Evolutionary conservation across 1,139 yeast genomes (phyloP), one percentile per base, ranked within the genome.

Genomic region (Yamadazyma dushanensis): DNA sequence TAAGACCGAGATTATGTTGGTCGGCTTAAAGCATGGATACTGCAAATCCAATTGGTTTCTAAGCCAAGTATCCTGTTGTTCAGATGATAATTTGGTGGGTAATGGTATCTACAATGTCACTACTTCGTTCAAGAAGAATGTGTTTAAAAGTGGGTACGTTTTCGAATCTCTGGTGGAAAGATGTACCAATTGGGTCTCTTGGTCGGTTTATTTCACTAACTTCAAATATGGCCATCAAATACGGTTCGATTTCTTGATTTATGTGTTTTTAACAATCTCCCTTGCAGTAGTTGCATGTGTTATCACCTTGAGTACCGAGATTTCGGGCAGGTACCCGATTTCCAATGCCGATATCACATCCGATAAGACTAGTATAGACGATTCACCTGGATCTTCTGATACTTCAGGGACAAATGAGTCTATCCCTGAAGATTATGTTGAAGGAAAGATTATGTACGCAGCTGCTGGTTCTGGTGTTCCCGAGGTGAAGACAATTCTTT

Each of bases 381-480:
- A n/a, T n/a, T n/a, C n/a, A n/a, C n/a, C n/a, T n/a, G n/a, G n/a
- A n/a, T n/a, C n/a, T n/a, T n/a, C n/a, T n/a, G n/a, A n/a, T n/a
- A n/a, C n/a, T n/a, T n/a, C n/a, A n/a, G n/a, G n/a, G n/a, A n/a
- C n/a, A n/a, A n/a, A n/a, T n/a, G n/a, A n/a, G n/a, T n/a, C n/a
- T n/a, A n/a, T n/a, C n/a, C n/a, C n/a, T n/a, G 18, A 10, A 14
- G 5, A 23, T 15, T 29, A 24, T 17, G 35, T 21, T 16, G 40
- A 47, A 23, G 50, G 56, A 19, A 54, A 65, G 33, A 57, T 59
- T 3, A 64, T 76, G 51, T 78, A 77, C 47, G 67, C 81, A 3
- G 83, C 80, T 0, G 69, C 72, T 25, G 83, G 84, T 1, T 74
- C 80, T n/a, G 84, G 84, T 3, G 83, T 78, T 1, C 82, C 83